Base-by-base conservation (phyloP, 2,329 filamentous ascomycete species). In the Penicillium sp. region DNA sequence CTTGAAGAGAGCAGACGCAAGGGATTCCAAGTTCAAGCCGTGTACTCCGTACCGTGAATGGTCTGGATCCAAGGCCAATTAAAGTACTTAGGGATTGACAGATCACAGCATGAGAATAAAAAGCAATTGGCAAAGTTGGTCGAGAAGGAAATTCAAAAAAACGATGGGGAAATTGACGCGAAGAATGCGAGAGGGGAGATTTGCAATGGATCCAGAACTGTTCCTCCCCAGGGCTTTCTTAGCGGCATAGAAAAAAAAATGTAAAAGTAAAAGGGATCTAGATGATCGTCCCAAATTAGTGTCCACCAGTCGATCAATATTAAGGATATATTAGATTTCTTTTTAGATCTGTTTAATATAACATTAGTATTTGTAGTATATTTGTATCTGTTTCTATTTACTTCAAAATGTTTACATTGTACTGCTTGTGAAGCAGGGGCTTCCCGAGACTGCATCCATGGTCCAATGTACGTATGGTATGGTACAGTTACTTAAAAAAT, bases 221-320 rank as follows among this genome's bases (percentile, higher is more conserved):
- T 48, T 37, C 14, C 38, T 51, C 17, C 37, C 49, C 41, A 48
- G 6, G 36, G 25, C 49, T 41, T 33, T 40, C 28, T 53, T 57
- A 57, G 50, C 48, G 51, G 45, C 55, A 46, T 37, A 54, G 56
- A n/a, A 61, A 26, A 26, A 44, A 48, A 48, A 50, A 52, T 48
- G 50, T 44, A 46, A 11, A 12, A 50, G 50, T 57, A 46, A 52
- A 53, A 56, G 38, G 48, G 62, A 63, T 61, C 59, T 58, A 57
- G 57, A 59, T 59, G 61, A 63, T 65, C 61, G 60, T 56, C 62
- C 51, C 17, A 33, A 50, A 50, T 35, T 54, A 40, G 54, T 56
- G 61, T 51, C 59, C 56, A 59, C 60, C 55, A 37, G 51, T 53
- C 53, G 59, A 59, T 62, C 58, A 33, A 36, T 40, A 50, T 42